Conservation (phyloP, 2,329 filamentous ascomycete species). For the Moelleriella libera region DNA sequence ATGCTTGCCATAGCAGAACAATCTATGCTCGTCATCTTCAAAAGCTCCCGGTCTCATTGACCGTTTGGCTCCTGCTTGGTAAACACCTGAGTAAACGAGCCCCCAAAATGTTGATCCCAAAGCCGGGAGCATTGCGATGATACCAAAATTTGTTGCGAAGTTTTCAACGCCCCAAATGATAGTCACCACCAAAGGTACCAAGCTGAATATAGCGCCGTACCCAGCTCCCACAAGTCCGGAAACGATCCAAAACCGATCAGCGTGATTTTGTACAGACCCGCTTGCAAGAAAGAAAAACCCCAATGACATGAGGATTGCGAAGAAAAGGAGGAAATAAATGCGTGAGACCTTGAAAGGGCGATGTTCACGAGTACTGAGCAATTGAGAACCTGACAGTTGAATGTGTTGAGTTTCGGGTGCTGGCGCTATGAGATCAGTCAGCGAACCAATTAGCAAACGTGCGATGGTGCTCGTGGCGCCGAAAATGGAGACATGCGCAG, state of each 20-base stretch:
- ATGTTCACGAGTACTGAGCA: slow-evolving; percentile 7
- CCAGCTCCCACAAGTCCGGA: slow-evolving; percentile 77
- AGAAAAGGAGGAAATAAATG: slow-evolving; percentile 63
- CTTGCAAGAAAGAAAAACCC: slow-evolving; percentile 69
- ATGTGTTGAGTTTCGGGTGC: slow-evolving; percentile 45
- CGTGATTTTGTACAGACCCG: slow-evolving; percentile 59
- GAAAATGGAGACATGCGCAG: slow-evolving; percentile 87
- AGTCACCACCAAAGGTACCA: slow-evolving; percentile 85
- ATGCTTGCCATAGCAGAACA: slow-evolving; percentile 64
- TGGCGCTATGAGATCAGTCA: slow-evolving; percentile 77
- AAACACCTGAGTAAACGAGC: slow-evolving; percentile 70
- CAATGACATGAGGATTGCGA: slow-evolving; percentile 57
- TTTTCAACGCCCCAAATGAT: slow-evolving; percentile 98
- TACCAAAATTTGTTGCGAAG: slow-evolving; percentile 96
- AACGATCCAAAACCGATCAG: slow-evolving; percentile 71
- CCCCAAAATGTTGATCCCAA: slow-evolving; percentile 83
- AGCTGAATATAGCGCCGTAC: slow-evolving; percentile 81
- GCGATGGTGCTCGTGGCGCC: slow-evolving; percentile 83
- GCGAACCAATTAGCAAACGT: slow-evolving; percentile 73
- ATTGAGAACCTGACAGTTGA: slow-evolving; percentile 21
- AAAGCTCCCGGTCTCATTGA: slow-evolving; percentile 14
- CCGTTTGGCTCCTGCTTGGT: slow-evolving; percentile 49
- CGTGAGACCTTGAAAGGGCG: slow-evolving; percentile 54
- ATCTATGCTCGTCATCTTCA: slow-evolving; percentile 24
- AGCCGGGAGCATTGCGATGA: slow-evolving; percentile 84